Evolutionary conservation across 2,329 filamentous ascomycete genomes (phyloP).

Genomic region (Sarocladium oryzae): DNA sequence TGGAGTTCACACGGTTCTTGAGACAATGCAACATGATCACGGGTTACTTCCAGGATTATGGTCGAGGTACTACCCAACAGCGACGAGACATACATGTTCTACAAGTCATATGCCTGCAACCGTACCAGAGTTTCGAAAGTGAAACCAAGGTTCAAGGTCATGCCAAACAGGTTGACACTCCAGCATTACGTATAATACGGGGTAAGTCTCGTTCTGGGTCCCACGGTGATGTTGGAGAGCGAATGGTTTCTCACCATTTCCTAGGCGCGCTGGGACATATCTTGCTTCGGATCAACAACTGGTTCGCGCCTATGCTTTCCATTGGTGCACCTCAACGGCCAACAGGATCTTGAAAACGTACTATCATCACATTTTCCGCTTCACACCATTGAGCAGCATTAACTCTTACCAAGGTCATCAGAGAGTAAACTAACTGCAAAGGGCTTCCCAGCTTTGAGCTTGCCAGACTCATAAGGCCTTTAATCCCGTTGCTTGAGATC

Average conservation of each 20-base stretch:
- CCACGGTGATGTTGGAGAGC: not conserved
- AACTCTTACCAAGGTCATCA: too few species aligned
- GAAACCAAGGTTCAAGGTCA: not conserved
- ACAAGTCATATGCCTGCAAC: conserved; percentile 2
- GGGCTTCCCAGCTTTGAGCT: too few species aligned
- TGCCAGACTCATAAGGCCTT: too few species aligned
- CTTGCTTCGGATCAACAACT: not conserved
- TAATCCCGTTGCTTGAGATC: too few species aligned
- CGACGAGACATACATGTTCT: not conserved
- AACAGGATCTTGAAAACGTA: too few species aligned
- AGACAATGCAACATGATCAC: not conserved
- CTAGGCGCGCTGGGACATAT: not conserved
- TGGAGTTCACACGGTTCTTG: not conserved
- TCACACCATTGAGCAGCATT: too few species aligned
- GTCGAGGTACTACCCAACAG: not conserved
- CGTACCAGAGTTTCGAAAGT: not conserved
- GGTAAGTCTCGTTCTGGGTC: not conserved
- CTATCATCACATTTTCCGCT: too few species aligned
- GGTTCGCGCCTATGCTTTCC: not conserved
- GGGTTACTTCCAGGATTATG: not conserved
- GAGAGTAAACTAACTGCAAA: too few species aligned
- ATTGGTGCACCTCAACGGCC: too few species aligned
- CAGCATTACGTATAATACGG: not conserved
- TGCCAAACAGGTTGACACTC: not conserved
- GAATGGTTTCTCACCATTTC: not conserved